Percentiles rank a stretch among this genome's conserved stretches.
Evolutionary conservation across 208 protist species (phyloP).

Genomic region (Wallacemonas rigidus): DNA sequence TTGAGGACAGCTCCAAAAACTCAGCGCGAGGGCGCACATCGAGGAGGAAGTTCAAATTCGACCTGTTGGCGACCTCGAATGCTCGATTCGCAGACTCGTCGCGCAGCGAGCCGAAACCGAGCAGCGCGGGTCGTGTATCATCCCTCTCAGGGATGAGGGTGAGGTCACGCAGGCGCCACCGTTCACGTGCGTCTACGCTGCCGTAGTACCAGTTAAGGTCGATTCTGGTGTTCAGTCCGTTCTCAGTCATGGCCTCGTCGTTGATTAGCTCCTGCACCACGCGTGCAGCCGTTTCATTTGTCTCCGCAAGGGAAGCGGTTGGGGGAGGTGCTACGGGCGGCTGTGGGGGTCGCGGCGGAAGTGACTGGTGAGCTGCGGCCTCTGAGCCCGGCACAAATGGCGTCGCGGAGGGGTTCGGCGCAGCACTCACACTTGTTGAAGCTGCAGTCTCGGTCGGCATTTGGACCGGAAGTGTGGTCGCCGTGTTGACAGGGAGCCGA

Average conservation of each 20-base stretch:
- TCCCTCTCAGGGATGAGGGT: slow-evolving; percentile 57
- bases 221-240: slow-evolving; percentile 38
- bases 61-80: slow-evolving; percentile 27
- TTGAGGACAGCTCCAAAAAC: background rate
- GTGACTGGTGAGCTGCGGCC: background rate
- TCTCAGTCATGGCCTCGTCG: slow-evolving; percentile 30
- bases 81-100: slow-evolving; percentile 17
- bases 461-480: no score
- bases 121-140: slow-evolving; percentile 50
- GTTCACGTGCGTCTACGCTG: slow-evolving; percentile 54
- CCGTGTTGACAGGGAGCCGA: no score
- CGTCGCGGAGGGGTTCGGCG: no score
- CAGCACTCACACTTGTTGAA: no score
- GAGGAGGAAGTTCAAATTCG: slow-evolving; percentile 24
- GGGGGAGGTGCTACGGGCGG: background rate
- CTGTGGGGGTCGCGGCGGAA: background rate
- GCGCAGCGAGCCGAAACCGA: slow-evolving; percentile 25
- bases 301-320: background rate
- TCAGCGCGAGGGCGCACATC: background rate
- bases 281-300: slow-evolving; percentile 14
- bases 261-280: slow-evolving; percentile 42
- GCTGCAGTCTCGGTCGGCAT: no score
- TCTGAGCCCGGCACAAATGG: no score
- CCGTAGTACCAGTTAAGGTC: slow-evolving; percentile 78
- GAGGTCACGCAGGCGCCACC: slow-evolving; percentile 64